These are phyloP conservation scores for Cytidiella melzeri DNA, from an alignment of 768 basidiomycete species.

Conservation along the genomic window DNA sequence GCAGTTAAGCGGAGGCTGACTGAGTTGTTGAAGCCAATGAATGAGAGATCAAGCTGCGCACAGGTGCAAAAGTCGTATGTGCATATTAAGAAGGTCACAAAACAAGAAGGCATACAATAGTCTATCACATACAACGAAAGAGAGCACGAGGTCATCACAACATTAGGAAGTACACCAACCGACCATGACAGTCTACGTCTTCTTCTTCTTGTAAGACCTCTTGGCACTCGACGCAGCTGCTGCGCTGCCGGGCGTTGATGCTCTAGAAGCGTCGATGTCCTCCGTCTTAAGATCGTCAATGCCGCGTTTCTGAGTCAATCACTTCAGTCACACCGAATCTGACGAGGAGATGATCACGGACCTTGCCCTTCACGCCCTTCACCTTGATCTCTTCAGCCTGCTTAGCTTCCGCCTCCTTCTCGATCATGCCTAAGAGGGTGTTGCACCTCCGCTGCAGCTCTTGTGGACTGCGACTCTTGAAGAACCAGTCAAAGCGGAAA, in stretches of 20 bases:
- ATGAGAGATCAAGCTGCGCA: too few species aligned
- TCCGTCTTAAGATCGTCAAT: constrained; percentile 60
- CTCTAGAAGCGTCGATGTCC: constrained; percentile 43
- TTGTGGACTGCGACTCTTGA: constrained; percentile 87
- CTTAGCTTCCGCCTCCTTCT: constrained; percentile 76
- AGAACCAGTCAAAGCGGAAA: constrained; percentile 98
- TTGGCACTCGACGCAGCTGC: constrained; percentile 43
- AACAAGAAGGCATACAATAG: constrained; percentile 2
- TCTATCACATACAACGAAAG: constrained; percentile 1
- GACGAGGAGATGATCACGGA: constrained; percentile 26
- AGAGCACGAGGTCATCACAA: background rate
- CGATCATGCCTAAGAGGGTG: constrained; percentile 83
- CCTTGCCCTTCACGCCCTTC: constrained; percentile 52
- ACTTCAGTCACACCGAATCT: background rate
- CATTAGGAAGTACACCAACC: background rate
- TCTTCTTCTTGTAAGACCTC: constrained; percentile 64
- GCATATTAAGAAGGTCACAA: background rate
- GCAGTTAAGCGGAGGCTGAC: too few species aligned
- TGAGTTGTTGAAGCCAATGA: too few species aligned
- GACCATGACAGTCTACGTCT: constrained; percentile 32
- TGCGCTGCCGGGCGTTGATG: constrained; percentile 52
- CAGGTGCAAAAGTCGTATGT: too few species aligned
- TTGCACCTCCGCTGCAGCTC: constrained; percentile 86
- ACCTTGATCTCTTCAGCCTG: constrained; percentile 62
- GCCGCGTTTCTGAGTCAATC: constrained; percentile 51